Evolutionary conservation across 306 rosid species (phyloP).

Genomic region (Crotalaria pallida): DNA sequence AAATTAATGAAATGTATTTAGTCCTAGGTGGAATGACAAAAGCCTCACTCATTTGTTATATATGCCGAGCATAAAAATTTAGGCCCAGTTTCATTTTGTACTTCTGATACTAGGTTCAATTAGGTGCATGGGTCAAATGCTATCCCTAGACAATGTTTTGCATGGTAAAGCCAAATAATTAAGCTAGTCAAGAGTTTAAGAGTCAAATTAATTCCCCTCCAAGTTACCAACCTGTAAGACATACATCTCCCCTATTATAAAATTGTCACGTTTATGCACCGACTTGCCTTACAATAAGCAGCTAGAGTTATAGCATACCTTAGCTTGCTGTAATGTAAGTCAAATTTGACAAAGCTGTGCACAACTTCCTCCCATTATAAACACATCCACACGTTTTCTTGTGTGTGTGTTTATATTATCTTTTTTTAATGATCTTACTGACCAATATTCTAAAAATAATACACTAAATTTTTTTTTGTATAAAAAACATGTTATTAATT

Average conservation of each 20-base stretch:
- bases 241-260: neutral
- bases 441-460: too few relatives aligned
- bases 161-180: neutral
- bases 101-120: neutral
- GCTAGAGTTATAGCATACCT: neutral
- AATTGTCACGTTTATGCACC: neutral
- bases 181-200: neutral
- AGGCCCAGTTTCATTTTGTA: neutral
- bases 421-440: too few relatives aligned
- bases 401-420: neutral
- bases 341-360: slow-evolving; percentile 10
- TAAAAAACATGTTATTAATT: too few relatives aligned
- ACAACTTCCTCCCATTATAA: neutral
- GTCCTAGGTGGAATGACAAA: too few relatives aligned
- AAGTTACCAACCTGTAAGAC: neutral
- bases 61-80: neutral
- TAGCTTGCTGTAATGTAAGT: slow-evolving; percentile 9
- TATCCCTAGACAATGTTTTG: neutral
- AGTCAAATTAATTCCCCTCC: neutral
- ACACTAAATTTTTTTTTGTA: too few relatives aligned
- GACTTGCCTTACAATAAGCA: neutral
- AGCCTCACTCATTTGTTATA: too few relatives aligned
- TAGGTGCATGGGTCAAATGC: neutral
- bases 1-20: too few relatives aligned
- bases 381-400: neutral